Evolutionary conservation across 1,284 basidiomycete species (phyloP), one percentile per base, ranked within the genome.

Genomic region (Leccinum angustisporum): DNA sequence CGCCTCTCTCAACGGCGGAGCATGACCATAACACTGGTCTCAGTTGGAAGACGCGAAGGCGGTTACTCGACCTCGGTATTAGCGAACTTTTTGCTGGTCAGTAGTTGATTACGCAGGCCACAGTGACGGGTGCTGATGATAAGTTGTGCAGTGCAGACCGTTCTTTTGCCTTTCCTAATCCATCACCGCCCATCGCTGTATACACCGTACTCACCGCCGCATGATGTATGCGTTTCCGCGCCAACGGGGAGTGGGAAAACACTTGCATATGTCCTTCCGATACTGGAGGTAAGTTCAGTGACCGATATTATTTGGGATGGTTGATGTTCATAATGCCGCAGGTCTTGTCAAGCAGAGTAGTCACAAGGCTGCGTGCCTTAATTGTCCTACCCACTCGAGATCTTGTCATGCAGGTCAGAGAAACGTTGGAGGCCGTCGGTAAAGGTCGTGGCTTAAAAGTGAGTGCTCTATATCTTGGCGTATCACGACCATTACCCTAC

Each of bases 221-320:
- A 83, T 48, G 97, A 99, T 75, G 83, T 96, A 9, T 97, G 96
- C 69, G 92, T 97, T n/a, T 97, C 95, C 5, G 97, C 97, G 1
- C 97, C 97, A 0, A 99, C 97, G 0, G 97, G 97, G 34, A 96
- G 94, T 67, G 97, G 97, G 0, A 99, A 99, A 79, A 99, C 97
- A 0, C 82, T 99, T 21, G 93, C 95, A 13, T 99, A 99, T 76
- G 90, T 91, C 4, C 79, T 98, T 18, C 97, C 97, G 1, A 92
- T 98, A 58, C 82, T 98, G 31, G 94, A 98, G 81, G 92, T 90
- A 66, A 62, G 77, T 60, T 30, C 56, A 63, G 40, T 57, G 58
- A 55, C 50, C 40, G 6, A 5, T 38, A 33, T 53, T 51, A n/a
- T 27, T 16, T 50, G 56, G 38, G 48, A 38, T 34, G 46, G 27